A percentile compares a stretch with the other conserved stretches of the same genome.
Conservation (phyloP, 108 stramenopile genomes). For the Chaetoceros tenuissimus region DNA sequence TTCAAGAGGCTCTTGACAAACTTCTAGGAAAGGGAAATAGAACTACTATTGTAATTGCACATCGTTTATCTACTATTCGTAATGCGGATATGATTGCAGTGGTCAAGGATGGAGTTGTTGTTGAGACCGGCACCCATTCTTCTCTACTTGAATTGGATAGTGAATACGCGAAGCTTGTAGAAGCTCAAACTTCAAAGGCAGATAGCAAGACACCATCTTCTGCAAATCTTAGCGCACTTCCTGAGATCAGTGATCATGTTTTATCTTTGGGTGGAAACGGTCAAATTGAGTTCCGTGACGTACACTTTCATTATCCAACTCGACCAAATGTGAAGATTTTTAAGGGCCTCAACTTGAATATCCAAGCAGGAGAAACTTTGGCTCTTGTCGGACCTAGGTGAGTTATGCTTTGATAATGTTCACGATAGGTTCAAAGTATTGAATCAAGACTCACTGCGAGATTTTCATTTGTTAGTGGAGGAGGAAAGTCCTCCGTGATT, state of each 20-base stretch:
- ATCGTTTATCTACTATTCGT: slow-evolving; percentile 81
- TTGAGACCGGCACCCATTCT: slow-evolving; percentile 86
- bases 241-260: slow-evolving; percentile 2
- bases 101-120: slow-evolving; percentile 59
- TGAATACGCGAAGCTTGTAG: slow-evolving; percentile 23
- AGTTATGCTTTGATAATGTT: too few relatives aligned
- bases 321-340: slow-evolving; percentile 50
- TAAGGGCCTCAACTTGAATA: slow-evolving; percentile 31
- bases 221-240: neutral
- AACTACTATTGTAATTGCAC: slow-evolving; percentile 85
- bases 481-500: slow-evolving; percentile 83
- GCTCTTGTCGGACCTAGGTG: slow-evolving; percentile 64
- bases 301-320: slow-evolving; percentile 77
- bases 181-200: slow-evolving; percentile 20
- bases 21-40: slow-evolving; percentile 32
- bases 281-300: slow-evolving; percentile 28
- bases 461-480: too few relatives aligned
- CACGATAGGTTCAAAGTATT: too few relatives aligned
- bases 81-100: slow-evolving; percentile 88
- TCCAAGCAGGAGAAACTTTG: slow-evolving; percentile 52
- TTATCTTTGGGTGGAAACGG: neutral
- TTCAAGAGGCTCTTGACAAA: slow-evolving; percentile 73
- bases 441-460: too few relatives aligned
- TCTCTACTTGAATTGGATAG: slow-evolving; percentile 40
- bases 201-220: neutral